phyloP scores from a whole-genome alignment of 768 basidiomycete species.

The Tylopilus felleus region DNA sequence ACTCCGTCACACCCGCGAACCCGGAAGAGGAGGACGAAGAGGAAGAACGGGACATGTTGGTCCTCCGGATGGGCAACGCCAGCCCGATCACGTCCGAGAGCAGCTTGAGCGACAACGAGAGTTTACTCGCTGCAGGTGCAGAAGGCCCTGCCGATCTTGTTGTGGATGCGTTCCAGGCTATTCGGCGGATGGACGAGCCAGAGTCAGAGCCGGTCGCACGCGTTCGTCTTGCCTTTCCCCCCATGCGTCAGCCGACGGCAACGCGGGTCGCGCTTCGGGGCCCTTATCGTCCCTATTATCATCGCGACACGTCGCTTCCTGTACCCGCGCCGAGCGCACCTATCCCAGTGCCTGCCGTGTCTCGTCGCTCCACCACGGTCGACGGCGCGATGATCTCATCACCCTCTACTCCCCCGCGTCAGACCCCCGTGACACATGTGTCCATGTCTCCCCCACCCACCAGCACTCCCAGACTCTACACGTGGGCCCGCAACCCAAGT shows the following conservation, averaged over 20 bases:
- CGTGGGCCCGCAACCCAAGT: slow-evolving; percentile 42
- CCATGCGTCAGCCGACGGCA: slow-evolving; percentile 1
- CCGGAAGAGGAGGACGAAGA: slow-evolving; percentile 15
- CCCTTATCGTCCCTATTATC: background rate
- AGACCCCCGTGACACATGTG: slow-evolving; percentile 19
- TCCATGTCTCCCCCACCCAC: slow-evolving; percentile 54
- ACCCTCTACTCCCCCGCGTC: slow-evolving; percentile 34
- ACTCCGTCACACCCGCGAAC: slow-evolving; percentile 28
- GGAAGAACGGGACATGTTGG: slow-evolving; percentile 33
- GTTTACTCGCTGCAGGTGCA: slow-evolving; percentile 45
- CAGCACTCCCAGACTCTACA: slow-evolving; percentile 55
- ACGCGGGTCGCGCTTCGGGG: background rate
- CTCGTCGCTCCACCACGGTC: slow-evolving; percentile 18
- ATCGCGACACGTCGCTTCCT: slow-evolving; percentile 7
- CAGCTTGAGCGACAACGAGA: slow-evolving; percentile 45
- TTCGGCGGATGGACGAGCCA: slow-evolving; percentile 21
- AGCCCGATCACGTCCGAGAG: slow-evolving; percentile 40
- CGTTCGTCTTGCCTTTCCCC: slow-evolving; percentile 24
- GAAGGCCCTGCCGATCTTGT: slow-evolving; percentile 42
- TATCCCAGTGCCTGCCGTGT: slow-evolving; percentile 27
- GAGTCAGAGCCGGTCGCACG: slow-evolving; percentile 17
- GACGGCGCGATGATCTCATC: slow-evolving; percentile 18
- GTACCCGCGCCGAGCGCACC: slow-evolving; percentile 26
- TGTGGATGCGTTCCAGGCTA: slow-evolving; percentile 33
- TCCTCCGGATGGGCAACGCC: slow-evolving; percentile 30